These are phyloP conservation scores for Chaetomium sp. DNA, from an alignment of 2,329 filamentous ascomycete species.

Conservation along the genomic window DNA sequence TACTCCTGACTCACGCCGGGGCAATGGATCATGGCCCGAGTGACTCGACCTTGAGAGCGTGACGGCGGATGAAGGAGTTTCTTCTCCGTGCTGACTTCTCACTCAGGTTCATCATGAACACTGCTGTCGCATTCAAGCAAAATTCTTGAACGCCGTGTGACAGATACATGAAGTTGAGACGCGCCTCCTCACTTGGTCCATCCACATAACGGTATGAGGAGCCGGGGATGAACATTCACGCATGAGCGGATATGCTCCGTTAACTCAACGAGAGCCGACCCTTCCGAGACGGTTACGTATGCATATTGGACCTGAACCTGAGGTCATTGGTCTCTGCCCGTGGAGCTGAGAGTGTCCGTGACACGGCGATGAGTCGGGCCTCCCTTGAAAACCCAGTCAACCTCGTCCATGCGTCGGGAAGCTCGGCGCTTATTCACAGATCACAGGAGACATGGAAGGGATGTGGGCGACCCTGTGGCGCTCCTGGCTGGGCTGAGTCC, in stretches of 20 bases:
- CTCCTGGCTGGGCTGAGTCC: not conserved
- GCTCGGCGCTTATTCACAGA: not conserved
- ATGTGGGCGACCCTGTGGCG: no score
- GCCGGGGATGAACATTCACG: not conserved
- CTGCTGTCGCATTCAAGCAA: not conserved
- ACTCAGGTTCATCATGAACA: not conserved
- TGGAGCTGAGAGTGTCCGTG: not conserved
- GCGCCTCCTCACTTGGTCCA: not conserved
- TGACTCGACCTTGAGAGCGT: not conserved
- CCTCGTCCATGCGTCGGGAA: not conserved
- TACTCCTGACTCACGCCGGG: not conserved
- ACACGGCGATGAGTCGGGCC: not conserved
- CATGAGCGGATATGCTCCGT: not conserved
- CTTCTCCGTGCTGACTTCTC: not conserved
- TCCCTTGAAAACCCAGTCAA: no score
- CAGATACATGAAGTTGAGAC: not conserved
- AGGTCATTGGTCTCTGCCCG: not conserved
- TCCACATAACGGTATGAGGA: not conserved
- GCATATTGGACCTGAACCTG: not conserved
- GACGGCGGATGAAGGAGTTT: not conserved
- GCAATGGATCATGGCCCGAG: not conserved
- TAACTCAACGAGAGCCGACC: not conserved
- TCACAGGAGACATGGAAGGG: no score
- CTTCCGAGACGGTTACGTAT: conserved; percentile 2
- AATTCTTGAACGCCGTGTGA: not conserved